These are phyloP conservation scores for Tuber magnatum DNA, from an alignment of 495 filamentous ascomycete species.

Conservation along the genomic window DNA sequence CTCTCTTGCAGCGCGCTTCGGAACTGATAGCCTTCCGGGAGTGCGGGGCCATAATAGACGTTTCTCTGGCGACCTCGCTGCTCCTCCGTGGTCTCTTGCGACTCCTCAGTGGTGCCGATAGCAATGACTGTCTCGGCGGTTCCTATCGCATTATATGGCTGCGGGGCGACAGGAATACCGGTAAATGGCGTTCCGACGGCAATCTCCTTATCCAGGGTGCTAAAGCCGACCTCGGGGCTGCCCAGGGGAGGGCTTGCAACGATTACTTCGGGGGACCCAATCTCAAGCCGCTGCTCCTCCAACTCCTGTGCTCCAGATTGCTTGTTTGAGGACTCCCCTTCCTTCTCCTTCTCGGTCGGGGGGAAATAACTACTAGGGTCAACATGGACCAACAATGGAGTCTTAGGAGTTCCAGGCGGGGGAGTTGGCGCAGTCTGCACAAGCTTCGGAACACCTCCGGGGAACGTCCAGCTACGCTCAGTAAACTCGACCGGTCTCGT, in stretches of 20 bases:
- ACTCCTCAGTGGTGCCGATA: slow-evolving; percentile 14
- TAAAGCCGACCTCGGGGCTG: not conserved
- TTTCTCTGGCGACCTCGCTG: slow-evolving; percentile 6
- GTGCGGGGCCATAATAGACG: slow-evolving; percentile 12
- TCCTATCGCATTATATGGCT: slow-evolving; percentile 20
- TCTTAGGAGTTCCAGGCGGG: slow-evolving; percentile 20
- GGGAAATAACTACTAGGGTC: not conserved
- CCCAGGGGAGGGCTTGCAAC: not conserved
- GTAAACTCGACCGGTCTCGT: slow-evolving; percentile 24
- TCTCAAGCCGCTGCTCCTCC: not conserved
- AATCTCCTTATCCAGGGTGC: not conserved
- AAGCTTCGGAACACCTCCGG: slow-evolving; percentile 29
- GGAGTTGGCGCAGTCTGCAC: slow-evolving; percentile 37
- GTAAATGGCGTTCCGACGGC: slow-evolving; percentile 15
- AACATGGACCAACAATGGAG: slow-evolving; percentile 2
- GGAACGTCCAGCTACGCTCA: slow-evolving; percentile 29
- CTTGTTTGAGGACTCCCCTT: not conserved
- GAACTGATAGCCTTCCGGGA: slow-evolving; percentile 1
- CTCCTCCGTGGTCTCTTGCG: slow-evolving; percentile 5
- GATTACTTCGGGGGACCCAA: not conserved
- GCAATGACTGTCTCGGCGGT: slow-evolving; percentile 20
- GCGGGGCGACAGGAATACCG: slow-evolving; percentile 20
- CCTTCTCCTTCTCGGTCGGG: not conserved
- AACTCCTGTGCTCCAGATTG: not conserved
- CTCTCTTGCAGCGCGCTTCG: not conserved